These are phyloP conservation scores for Tulasnella calospora DNA, from an alignment of 768 basidiomycete genomes.

Conservation along the genomic window DNA sequence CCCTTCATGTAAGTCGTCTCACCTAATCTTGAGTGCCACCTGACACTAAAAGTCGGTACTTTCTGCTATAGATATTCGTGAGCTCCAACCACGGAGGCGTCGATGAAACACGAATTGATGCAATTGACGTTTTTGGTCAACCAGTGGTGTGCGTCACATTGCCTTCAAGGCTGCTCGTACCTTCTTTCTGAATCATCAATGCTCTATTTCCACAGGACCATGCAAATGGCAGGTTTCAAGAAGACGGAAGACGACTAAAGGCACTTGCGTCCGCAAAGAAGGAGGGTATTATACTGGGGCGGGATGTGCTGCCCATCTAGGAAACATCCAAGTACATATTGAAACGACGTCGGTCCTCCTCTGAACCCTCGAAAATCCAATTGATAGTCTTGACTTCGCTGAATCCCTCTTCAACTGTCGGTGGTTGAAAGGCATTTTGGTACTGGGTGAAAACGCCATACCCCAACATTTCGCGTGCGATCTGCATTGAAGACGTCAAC, in stretches of 20 bases:
- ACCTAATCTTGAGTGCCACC: not conserved
- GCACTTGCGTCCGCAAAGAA: not conserved
- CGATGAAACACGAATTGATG: conserved; percentile 64
- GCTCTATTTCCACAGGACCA: conserved; percentile 37
- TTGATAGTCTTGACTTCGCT: conserved; percentile 69
- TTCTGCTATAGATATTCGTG: conserved; percentile 55
- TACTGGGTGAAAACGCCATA: conserved; percentile 57
- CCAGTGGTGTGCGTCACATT: conserved; percentile 49
- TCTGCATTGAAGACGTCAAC: conserved; percentile 36
- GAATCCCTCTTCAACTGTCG: conserved; percentile 65
- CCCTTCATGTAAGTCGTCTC: conserved; percentile 52
- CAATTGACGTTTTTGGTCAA: conserved; percentile 58
- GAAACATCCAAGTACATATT: conserved; percentile 24
- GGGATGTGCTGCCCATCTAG: not conserved
- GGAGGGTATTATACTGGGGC: not conserved
- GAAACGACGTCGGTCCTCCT: conserved; percentile 50
- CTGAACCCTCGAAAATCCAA: conserved; percentile 72
- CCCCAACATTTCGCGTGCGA: conserved; percentile 52
- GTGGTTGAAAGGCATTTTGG: conserved; percentile 51
- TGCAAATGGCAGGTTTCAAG: conserved; percentile 39
- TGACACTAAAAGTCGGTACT: not conserved
- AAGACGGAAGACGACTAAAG: conserved; percentile 28
- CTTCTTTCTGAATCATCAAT: not conserved
- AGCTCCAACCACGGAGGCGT: conserved; percentile 58
- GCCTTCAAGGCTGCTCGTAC: conserved; percentile 8